Evolutionary conservation across 371 early-diverging fungal genomes (phyloP), one percentile per base, ranked within the genome.

Genomic region (Batkoa obscura): DNA sequence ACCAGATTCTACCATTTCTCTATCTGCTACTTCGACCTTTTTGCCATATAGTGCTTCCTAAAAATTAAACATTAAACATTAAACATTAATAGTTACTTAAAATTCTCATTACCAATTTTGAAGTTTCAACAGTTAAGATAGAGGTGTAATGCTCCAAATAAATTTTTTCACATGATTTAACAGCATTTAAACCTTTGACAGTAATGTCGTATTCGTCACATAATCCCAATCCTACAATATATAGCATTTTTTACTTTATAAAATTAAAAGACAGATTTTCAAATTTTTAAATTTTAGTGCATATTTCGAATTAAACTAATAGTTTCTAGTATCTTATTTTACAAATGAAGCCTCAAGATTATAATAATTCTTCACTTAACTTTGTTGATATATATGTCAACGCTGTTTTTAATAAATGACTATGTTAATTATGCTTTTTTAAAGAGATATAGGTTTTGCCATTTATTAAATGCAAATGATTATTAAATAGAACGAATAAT

Each of bases 141-240:
- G 88, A 86, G 10, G 99, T 99, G 78, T 99, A 99, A n/a, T 86
- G 86, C 69, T 99, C 99, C 45, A 98, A 79, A 70, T 96, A 98
- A 41, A 99, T 76, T 43, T 89, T 81, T 57, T 88, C 83, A 62
- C 91, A 84, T 3, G 74, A 66, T 67, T 82, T 80, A 59, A 97
- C 81, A 15, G 93, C 87, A 59, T 97, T 90, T 15, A 98, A 79
- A 3, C 94, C 97, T 66, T 89, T 90, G 58, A 97, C 81, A 2
- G 92, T 93, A 58, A 94, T 91, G 72, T 97, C 94, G 58, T 81
- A 81, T 61, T 94, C 95, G 69, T 96, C 93, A 51, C 89, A 80
- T 49, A 99, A 79, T n/a, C 99, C 99, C 38, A 95, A 80, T 4
- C 98, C 99, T 58, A 99, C 75, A 55, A 96, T 66, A 70, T 85